phyloP scores from a whole-genome alignment of 2,329 filamentous ascomycete species.

The Pestalotiopsis sp. region DNA sequence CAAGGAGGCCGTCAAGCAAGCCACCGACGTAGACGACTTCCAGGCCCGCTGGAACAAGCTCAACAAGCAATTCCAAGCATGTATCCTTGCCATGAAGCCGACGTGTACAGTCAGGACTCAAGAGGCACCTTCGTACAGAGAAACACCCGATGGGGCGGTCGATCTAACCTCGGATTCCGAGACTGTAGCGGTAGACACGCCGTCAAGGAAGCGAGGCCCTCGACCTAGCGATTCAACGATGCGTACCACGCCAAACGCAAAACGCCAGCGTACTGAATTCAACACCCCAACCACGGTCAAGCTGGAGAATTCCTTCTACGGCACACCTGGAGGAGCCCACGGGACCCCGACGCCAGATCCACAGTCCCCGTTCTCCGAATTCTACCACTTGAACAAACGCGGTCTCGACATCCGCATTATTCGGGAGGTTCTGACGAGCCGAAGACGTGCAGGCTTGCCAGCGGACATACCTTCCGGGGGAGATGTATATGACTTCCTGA shows the following conservation, averaged over 20 bases:
- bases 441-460: conserved; percentile 59
- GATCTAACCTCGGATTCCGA: conserved; percentile 28
- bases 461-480: conserved; percentile 54
- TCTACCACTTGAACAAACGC: conserved; percentile 37
- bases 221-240: conserved; percentile 32
- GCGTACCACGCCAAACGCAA: conserved; percentile 23
- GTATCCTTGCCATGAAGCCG: conserved; percentile 35
- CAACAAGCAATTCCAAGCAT: conserved; percentile 33
- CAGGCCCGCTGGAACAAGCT: conserved; percentile 31
- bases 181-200: conserved; percentile 17
- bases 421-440: conserved; percentile 53
- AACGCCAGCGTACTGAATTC: conserved; percentile 23
- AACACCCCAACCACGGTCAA: conserved; percentile 33
- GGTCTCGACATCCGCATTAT: conserved; percentile 54
- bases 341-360: conserved; percentile 28
- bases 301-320: conserved; percentile 31
- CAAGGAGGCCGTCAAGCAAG: conserved; percentile 50
- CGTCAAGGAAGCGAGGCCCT: conserved; percentile 23
- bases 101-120: conserved; percentile 31
- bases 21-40: conserved; percentile 53
- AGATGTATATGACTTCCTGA: conserved; percentile 60
- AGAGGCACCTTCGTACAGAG: conserved; percentile 18
- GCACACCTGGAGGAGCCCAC: conserved; percentile 21
- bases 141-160: conserved; percentile 15
- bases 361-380: conserved; percentile 38